These are phyloP conservation scores for Candida pseudoviswanathii DNA, from an alignment of 1,139 yeast genomes.

Conservation along the genomic window DNA sequence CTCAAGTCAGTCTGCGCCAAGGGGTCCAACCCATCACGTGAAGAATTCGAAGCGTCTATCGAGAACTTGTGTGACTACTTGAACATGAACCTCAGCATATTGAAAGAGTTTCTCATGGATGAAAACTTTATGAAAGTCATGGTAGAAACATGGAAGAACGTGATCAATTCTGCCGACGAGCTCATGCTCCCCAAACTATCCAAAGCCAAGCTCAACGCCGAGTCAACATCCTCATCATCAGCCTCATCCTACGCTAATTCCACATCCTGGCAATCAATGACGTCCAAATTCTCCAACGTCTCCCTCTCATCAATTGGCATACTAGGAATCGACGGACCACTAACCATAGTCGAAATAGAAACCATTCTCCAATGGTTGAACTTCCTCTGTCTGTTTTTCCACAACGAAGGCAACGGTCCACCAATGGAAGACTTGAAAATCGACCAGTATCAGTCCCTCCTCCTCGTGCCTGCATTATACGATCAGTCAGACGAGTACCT, in stretches of 20 bases:
- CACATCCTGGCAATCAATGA: slow-evolving; percentile 50
- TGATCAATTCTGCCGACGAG: slow-evolving; percentile 64
- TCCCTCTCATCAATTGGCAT: slow-evolving; percentile 37
- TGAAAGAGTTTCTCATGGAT: slow-evolving; percentile 64
- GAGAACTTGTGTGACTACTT: slow-evolving; percentile 75
- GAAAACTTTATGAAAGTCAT: slow-evolving; percentile 66
- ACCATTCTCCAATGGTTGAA: slow-evolving; percentile 74
- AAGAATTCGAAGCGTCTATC: slow-evolving; percentile 66
- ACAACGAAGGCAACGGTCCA: slow-evolving; percentile 84
- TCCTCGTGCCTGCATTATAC: slow-evolving; percentile 68
- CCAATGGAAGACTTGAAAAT: slow-evolving; percentile 65
- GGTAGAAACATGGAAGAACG: slow-evolving; percentile 75
- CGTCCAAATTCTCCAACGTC: slow-evolving; percentile 53
- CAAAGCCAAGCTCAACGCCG: slow-evolving; percentile 37
- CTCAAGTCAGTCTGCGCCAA: slow-evolving; percentile 56
- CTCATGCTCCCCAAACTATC: slow-evolving; percentile 72
- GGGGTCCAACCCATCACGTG: slow-evolving; percentile 44
- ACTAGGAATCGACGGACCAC: slow-evolving; percentile 43
- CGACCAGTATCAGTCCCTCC: slow-evolving; percentile 63
- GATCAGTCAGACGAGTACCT: slow-evolving; percentile 56
- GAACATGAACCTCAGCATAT: slow-evolving; percentile 65
- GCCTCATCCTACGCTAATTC: slow-evolving; percentile 3
- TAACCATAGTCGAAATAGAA: slow-evolving; percentile 65
- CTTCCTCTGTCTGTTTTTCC: slow-evolving; percentile 71
- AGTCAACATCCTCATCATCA: slow-evolving; percentile 7